These are phyloP conservation scores for Trifolium pratense DNA, from an alignment of 306 rosid species.

Conservation along the genomic window DNA sequence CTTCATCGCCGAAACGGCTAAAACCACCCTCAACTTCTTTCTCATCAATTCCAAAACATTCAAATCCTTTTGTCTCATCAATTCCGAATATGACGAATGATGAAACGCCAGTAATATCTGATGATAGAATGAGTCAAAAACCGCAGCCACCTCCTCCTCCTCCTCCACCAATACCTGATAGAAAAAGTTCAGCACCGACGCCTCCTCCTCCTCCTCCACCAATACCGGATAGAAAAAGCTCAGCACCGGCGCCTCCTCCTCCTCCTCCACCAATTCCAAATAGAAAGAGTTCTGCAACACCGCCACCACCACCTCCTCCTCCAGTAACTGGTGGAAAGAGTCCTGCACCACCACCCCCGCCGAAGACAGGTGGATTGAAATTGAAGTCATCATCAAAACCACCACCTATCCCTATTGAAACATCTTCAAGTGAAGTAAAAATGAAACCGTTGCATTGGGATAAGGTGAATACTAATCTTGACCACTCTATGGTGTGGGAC, in stretches of 20 bases:
- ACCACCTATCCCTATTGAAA: constrained; percentile 49
- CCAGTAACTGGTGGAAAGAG: constrained; percentile 37
- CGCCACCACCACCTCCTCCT: constrained; percentile 46
- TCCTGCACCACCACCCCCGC: constrained; percentile 47
- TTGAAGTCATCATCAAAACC: constrained; percentile 59
- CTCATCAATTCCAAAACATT: constrained; percentile 43
- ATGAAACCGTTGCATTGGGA: constrained; percentile 95
- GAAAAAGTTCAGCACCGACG: constrained; percentile 8
- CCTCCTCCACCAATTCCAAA: no score
- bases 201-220: constrained; percentile 48
- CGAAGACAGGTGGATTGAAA: constrained; percentile 49
- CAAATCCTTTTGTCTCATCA: constrained; percentile 32
- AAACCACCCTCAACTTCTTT: constrained; percentile 43
- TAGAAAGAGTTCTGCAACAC: no score
- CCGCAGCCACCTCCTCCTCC: constrained; percentile 4
- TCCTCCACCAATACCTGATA: constrained; percentile 31
- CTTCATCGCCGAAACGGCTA: constrained; percentile 31
- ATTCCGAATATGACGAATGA: constrained; percentile 1
- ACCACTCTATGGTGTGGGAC: constrained; percentile 98
- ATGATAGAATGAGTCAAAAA: constrained; percentile 20
- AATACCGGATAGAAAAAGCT: no score
- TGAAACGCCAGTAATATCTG: constrained; percentile 28
- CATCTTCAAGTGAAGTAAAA: constrained; percentile 55
- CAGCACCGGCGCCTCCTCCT: no score
- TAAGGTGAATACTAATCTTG: constrained; percentile 70